A percentile compares a stretch with the other conserved stretches of the same genome.
Evolutionary conservation across 2,329 filamentous ascomycete genomes (phyloP).

Genomic region (Alternaria viburni): DNA sequence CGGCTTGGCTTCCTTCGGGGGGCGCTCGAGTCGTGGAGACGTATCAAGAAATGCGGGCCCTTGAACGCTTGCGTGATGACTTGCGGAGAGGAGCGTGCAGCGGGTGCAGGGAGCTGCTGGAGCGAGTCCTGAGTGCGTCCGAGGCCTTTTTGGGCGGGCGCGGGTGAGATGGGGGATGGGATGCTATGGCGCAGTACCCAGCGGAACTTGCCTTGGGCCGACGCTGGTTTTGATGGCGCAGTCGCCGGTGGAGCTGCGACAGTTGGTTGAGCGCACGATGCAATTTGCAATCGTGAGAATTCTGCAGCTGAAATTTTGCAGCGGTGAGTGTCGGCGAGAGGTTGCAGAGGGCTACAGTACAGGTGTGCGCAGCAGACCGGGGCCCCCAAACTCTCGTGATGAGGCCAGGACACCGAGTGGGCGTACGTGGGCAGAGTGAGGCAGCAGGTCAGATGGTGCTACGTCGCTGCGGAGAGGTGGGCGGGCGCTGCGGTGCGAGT

Average conservation of each 20-base stretch:
- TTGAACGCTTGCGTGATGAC: slow-evolving; percentile 19
- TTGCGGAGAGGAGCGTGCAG: slow-evolving; percentile 26
- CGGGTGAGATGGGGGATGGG: slow-evolving; percentile 11
- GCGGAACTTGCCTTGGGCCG: slow-evolving; percentile 21
- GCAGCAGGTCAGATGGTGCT: slow-evolving; percentile 20
- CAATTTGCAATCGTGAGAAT: slow-evolving; percentile 21
- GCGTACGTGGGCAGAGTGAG: slow-evolving; percentile 19
- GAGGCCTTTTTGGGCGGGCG: slow-evolving; percentile 6
- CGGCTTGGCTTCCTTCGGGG: slow-evolving; percentile 23
- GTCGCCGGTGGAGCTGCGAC: slow-evolving; percentile 18
- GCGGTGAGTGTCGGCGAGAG: slow-evolving; percentile 32
- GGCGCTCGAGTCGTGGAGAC: slow-evolving; percentile 21
- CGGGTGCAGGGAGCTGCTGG: slow-evolving; percentile 21
- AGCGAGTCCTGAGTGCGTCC: slow-evolving; percentile 7
- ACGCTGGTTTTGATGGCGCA: slow-evolving; percentile 9
- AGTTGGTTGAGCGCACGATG: slow-evolving; percentile 20
- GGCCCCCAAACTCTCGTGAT: slow-evolving; percentile 10
- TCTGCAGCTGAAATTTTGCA: slow-evolving; percentile 29
- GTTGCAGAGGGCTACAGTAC: slow-evolving; percentile 18
- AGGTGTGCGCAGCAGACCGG: slow-evolving; percentile 15
- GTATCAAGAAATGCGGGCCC: slow-evolving; percentile 30
- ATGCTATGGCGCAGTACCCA: slow-evolving; percentile 13
- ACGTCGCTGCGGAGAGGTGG: slow-evolving; percentile 11
- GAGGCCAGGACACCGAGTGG: slow-evolving; percentile 1
- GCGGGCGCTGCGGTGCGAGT: slow-evolving; percentile 9